Conservation (phyloP, 1,139 yeast species). For the Yamadazyma triangularis region DNA sequence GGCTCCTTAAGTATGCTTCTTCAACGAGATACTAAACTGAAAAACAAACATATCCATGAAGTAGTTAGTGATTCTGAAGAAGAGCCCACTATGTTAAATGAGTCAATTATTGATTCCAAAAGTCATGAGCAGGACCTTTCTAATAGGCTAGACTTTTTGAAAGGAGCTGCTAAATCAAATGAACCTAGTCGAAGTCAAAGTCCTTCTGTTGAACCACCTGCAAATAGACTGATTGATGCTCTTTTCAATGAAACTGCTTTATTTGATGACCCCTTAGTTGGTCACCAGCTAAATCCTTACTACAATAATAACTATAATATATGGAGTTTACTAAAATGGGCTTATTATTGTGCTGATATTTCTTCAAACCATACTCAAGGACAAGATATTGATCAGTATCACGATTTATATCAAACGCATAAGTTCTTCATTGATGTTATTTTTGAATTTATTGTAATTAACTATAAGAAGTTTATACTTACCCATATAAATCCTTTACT, state of each 20-base stretch:
- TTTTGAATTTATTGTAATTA: neutral
- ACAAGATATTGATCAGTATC: slow-evolving; percentile 13
- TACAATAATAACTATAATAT: slow-evolving; percentile 17
- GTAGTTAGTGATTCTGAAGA: slow-evolving; percentile 27
- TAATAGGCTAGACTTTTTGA: too few relatives aligned
- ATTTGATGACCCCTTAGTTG: slow-evolving; percentile 28
- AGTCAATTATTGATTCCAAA: too few relatives aligned
- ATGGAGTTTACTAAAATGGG: slow-evolving; percentile 33
- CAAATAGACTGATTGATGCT: neutral
- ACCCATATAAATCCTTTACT: neutral
- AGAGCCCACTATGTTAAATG: slow-evolving; percentile 10
- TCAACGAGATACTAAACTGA: too few relatives aligned
- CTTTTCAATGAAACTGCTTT: slow-evolving; percentile 12
- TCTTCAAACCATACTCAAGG: slow-evolving; percentile 1
- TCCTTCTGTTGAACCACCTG: neutral
- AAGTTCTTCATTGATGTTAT: neutral
- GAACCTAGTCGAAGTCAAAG: neutral
- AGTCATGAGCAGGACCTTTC: too few relatives aligned
- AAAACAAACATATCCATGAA: slow-evolving; percentile 1
- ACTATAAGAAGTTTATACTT: too few relatives aligned
- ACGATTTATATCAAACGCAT: slow-evolving; percentile 6
- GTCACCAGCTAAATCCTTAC: slow-evolving; percentile 19
- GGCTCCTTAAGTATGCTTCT: too few relatives aligned
- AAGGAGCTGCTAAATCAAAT: too few relatives aligned
- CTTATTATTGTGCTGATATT: slow-evolving; percentile 29